Evolutionary conservation across 2,329 filamentous ascomycete genomes (phyloP), one percentile per base, ranked within the genome.

Genomic region (Beauveria rudraprayagi): DNA sequence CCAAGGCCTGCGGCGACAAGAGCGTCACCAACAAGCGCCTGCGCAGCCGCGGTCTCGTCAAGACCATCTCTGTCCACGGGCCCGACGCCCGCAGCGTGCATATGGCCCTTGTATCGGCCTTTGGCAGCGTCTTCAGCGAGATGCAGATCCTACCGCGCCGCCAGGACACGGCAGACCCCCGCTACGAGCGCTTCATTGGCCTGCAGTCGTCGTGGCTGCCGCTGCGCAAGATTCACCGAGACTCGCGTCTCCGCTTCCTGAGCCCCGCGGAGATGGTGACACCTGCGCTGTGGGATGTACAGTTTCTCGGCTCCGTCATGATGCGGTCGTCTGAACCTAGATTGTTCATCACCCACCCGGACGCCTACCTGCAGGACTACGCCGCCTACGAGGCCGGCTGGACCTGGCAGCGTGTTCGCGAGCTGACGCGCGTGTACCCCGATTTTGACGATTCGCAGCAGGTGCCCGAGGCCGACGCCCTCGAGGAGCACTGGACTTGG

Each of bases 331-430:
- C 83, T 10, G 80, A 82, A 64, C 85, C 86, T 63, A 81, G 89
- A 9, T 80, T 93, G 14, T 93, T 89, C 72, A 80, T 92, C 62
- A 93, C 90, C 1, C 87, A 90, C 62, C 83, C 86, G 3, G 85
- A 89, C 65, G 87, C 87, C 1, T 93, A 93, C 65, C 74, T 90
- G 2, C 90, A 93, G 68, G 82, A 85, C 63, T 71, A 75, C 16
- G 73, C 78, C 37, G 77, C 81, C 5, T 80, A 81, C 43, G 78
- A 81, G 48, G 70, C 76, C 10, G 78, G 79, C 5, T 92, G 87
- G 88, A 86, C 83, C 1, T 93, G 90, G 90, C 85, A 86, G 66
- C 81, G 80, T 51, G 72, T 92, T 10, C 82, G 85, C 40, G 80
- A 85, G 66, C 75, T 91, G 26, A 84, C 82, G 54, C 79, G 83